Conservation (phyloP, 164 flowering plant genomes). For the Dillenia turbinata region DNA sequence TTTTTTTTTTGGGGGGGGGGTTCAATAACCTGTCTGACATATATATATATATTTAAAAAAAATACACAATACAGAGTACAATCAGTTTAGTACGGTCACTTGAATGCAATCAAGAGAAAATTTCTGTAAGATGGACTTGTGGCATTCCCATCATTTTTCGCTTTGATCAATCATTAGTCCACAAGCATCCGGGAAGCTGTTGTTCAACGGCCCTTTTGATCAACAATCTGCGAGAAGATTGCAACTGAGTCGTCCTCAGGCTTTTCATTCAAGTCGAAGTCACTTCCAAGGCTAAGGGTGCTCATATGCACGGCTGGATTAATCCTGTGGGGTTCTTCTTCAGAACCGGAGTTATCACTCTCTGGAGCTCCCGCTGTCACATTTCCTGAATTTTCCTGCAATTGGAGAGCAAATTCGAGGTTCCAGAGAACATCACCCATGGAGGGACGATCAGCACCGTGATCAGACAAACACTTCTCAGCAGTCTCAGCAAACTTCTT, state of each 20-base stretch:
- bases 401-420: conserved; percentile 51
- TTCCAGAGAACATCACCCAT: conserved; percentile 70
- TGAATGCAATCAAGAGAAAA: neutral
- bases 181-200: neutral
- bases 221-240: conserved; percentile 42
- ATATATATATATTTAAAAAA: neutral
- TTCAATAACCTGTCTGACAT: conserved; percentile 7
- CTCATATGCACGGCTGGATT: neutral
- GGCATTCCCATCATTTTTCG: conserved; percentile 6
- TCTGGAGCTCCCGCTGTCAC: no score
- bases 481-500: conserved; percentile 52
- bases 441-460: conserved; percentile 44
- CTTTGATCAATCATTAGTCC: neutral
- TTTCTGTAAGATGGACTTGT: neutral
- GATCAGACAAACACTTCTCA: conserved; percentile 51
- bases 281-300: conserved; percentile 10
- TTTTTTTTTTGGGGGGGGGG: neutral
- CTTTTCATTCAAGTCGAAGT: conserved; percentile 15
- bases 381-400: conserved; percentile 28
- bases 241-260: conserved; percentile 14
- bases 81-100: neutral
- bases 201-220: conserved; percentile 43
- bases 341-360: no score
- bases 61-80: conserved; percentile 1
- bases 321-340: conserved; percentile 6